A percentile compares a stretch with the other conserved stretches of the same genome.
These are phyloP conservation scores for Trichaptum fuscoviolaceum DNA, from an alignment of 768 basidiomycete genomes.

Conservation along the genomic window DNA sequence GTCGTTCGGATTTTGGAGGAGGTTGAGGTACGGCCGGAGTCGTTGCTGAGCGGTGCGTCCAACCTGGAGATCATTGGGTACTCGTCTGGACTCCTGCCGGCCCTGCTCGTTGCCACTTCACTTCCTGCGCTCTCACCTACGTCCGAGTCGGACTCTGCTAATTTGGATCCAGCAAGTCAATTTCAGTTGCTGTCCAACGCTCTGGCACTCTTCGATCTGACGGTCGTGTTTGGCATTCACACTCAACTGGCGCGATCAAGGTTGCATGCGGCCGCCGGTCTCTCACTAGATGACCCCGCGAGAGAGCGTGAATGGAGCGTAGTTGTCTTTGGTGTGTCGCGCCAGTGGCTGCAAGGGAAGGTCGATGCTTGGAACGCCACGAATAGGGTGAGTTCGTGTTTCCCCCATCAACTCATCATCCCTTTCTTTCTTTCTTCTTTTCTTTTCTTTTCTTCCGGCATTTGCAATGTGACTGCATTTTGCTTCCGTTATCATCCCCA, in stretches of 20 bases:
- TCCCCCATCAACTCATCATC: not conserved
- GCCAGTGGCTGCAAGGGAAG: not conserved
- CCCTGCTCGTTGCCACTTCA: constrained; percentile 2
- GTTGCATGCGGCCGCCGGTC: not conserved
- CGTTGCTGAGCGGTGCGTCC: not conserved
- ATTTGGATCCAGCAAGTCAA: not conserved
- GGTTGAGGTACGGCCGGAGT: not conserved
- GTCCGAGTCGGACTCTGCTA: not conserved
- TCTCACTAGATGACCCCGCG: constrained; percentile 1
- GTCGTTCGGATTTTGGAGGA: not conserved
- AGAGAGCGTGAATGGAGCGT: not conserved
- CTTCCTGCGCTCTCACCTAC: not conserved
- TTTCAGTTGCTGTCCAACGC: not conserved
- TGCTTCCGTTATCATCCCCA: not conserved
- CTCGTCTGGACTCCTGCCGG: constrained; percentile 2
- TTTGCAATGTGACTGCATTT: not conserved
- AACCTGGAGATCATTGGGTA: constrained; percentile 2
- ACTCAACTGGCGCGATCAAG: not conserved
- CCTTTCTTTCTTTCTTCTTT: not conserved
- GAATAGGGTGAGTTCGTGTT: not conserved
- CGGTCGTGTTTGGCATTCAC: not conserved
- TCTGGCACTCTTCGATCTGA: not conserved
- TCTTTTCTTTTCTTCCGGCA: no score
- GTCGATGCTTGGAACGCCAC: not conserved
- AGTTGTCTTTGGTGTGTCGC: not conserved